Base-by-base conservation (phyloP, 108 stramenopile species). In the Pseudonitzschia multiseries region DNA sequence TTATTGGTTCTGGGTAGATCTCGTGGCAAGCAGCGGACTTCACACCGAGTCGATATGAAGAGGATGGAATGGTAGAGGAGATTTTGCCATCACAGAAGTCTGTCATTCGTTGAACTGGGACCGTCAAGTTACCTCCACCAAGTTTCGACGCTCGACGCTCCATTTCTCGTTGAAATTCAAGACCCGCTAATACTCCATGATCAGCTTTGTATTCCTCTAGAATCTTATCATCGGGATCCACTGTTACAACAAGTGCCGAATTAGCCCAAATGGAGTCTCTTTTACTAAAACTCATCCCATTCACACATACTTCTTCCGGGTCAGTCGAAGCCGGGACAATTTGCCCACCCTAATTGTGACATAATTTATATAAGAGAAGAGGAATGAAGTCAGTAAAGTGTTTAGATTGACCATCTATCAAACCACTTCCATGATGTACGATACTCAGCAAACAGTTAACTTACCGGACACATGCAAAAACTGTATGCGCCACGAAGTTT, bases 251-350 rank as follows among this genome's bases (percentile, higher is more conserved):
- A n/a, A 97, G 76, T 8, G 96, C 97, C 32, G 84, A 80, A 81
- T 98, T 98, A 2, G 97, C 97, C 92, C 92, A 98, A 26, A 70
- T 32, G 21, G 88, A 90, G 68, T 94, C 94, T 40, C 97, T 70
- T 65, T 86, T 87, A 52, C 88, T 90, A 70, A 96, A 98, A 57
- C 90, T 91, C 97, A 98, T 98, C 27, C 97, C 97, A 86, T 98
- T 98, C 20, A 98, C 94, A 62, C 93, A 96, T 27, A 96, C 68
- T 77, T 96, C 93, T 14, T 81, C 79, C 6, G 90, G 84, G 43
- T 88, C 80, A 4, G 94, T 94, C 40, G 92, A 90, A 8, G 96
- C 87, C 1, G 95, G 96, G 15, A 98, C 96, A 73, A 98, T 95
- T 75, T 97, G 96, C 0, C 97, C 97, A 17, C 89, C 91, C 26